phyloP scores from a whole-genome alignment of 148 eudicot species.

The Cornus controversa region DNA sequence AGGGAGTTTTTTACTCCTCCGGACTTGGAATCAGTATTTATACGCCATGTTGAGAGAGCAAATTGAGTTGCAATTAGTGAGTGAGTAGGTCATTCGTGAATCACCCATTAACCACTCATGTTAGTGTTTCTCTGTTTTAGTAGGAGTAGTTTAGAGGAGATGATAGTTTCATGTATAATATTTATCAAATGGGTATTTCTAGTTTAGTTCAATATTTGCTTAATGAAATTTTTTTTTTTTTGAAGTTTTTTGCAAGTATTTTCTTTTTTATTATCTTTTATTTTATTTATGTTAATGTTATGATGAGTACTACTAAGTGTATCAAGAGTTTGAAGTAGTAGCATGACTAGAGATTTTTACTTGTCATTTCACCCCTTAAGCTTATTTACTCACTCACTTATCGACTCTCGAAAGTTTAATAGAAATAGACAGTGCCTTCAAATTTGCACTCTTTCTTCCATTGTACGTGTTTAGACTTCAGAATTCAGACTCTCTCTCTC shows the following conservation, averaged over 20 bases:
- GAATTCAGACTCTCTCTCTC: no score
- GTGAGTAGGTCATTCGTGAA: no score
- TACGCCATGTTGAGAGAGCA: constrained; percentile 37
- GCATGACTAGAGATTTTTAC: no score
- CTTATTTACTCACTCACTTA: no score
- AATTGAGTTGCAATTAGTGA: constrained; percentile 12
- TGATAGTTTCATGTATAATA: constrained; percentile 15
- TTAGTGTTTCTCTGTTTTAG: no score
- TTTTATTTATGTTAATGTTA: no score
- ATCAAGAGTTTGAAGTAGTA: background rate
- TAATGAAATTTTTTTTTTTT: background rate
- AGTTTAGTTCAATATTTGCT: background rate
- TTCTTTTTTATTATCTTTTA: background rate
- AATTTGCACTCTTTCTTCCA: background rate
- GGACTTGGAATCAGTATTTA: constrained; percentile 59
- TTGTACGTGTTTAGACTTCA: no score
- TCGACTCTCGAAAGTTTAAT: no score
- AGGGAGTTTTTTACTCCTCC: constrained; percentile 58
- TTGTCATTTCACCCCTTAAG: no score
- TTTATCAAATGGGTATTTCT: constrained; percentile 15
- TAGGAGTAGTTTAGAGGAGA: constrained; percentile 2
- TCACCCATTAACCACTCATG: no score
- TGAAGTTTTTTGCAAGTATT: background rate
- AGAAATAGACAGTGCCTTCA: no score
- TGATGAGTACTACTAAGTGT: background rate